phyloP scores from a whole-genome alignment of 768 basidiomycete genomes.

The Leccinum subgranulosum region DNA sequence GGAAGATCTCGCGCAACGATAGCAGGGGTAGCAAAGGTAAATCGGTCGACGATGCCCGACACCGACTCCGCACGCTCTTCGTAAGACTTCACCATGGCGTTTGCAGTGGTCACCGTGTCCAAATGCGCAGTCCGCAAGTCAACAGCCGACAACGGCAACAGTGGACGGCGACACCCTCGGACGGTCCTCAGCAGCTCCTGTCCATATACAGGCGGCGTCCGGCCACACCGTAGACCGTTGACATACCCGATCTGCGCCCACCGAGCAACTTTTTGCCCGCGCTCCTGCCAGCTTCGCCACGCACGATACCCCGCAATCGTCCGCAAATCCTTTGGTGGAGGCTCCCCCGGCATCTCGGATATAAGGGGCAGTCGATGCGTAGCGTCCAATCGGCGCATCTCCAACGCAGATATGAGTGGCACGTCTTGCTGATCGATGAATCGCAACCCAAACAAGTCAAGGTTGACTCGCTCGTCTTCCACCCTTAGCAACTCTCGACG shows the following conservation, averaged over 20 bases:
- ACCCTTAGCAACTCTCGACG: conserved; percentile 67
- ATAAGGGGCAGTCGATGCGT: conserved; percentile 52
- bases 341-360: conserved; percentile 53
- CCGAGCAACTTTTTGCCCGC: conserved; percentile 49
- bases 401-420: conserved; percentile 50
- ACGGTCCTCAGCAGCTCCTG: conserved; percentile 44
- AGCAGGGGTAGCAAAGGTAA: conserved; percentile 78
- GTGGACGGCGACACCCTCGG: conserved; percentile 38
- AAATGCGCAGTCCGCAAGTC: conserved; percentile 39
- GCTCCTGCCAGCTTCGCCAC: conserved; percentile 48
- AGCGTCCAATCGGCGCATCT: conserved; percentile 57
- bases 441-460: conserved; percentile 62
- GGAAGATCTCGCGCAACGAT: conserved; percentile 77
- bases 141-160: conserved; percentile 50
- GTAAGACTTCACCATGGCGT: conserved; percentile 62
- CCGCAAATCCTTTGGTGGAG: conserved; percentile 70
- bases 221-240: conserved; percentile 67
- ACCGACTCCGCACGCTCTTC: conserved; percentile 54
- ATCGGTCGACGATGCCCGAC: conserved; percentile 54
- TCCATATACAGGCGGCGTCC: conserved; percentile 44
- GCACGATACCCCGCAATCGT: conserved; percentile 69
- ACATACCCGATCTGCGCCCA: conserved; percentile 73
- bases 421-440: conserved; percentile 57
- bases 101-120: conserved; percentile 40
- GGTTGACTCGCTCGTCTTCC: conserved; percentile 49